phyloP scores from a whole-genome alignment of 306 rosid genomes.

The Dalbergia cochinchinensis region DNA sequence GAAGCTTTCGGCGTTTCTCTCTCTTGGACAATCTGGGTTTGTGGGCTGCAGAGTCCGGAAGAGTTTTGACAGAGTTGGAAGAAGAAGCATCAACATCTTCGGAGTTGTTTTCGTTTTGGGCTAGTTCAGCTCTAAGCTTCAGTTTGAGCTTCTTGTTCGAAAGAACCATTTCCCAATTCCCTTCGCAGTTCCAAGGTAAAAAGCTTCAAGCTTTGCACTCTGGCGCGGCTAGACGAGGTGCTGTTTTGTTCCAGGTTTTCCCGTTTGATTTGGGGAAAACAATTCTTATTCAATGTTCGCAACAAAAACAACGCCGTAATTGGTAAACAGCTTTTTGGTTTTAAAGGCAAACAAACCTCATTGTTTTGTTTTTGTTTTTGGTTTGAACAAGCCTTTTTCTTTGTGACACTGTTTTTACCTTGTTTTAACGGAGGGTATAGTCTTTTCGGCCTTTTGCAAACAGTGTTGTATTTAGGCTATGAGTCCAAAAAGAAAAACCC shows the following conservation, averaged over 20 bases:
- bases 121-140: slow-evolving; percentile 64
- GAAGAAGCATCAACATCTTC: slow-evolving; percentile 14
- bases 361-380: too few species aligned
- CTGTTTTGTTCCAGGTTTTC: slow-evolving; percentile 15
- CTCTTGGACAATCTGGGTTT: slow-evolving; percentile 79
- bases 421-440: too few species aligned
- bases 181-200: not conserved
- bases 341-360: too few species aligned
- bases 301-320: slow-evolving; percentile 45
- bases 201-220: not conserved
- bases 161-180: slow-evolving; percentile 68
- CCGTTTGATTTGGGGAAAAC: slow-evolving; percentile 12
- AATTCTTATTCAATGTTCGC: not conserved
- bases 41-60: slow-evolving; percentile 56
- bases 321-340: too few species aligned
- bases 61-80: slow-evolving; percentile 56
- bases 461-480: too few species aligned
- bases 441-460: too few species aligned
- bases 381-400: too few species aligned
- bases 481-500: too few species aligned
- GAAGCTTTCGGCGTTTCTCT: slow-evolving; percentile 66
- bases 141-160: slow-evolving; percentile 87
- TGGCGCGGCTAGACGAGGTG: not conserved
- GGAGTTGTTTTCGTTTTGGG: slow-evolving; percentile 43
- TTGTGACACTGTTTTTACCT: too few species aligned